Base-by-base conservation (phyloP, 2,329 filamentous ascomycete genomes). In the Teratosphaeria destructans region DNA sequence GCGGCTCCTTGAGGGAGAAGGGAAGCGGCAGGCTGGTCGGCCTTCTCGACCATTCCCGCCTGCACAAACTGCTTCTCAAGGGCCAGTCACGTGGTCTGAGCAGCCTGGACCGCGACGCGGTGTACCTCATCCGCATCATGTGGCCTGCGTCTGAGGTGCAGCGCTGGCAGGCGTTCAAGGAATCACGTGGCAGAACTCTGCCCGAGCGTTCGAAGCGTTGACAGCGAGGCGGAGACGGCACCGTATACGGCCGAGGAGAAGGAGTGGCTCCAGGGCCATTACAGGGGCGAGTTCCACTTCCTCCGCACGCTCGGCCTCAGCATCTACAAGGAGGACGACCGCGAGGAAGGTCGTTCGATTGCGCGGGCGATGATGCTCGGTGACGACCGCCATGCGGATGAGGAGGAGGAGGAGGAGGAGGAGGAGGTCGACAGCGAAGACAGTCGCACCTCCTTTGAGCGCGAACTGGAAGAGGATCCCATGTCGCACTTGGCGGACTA, bases 401-500 rank as follows among this genome's bases (percentile, higher is more conserved):
- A 81, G 79, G 2, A n/a, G n/a, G n/a, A n/a, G n/a, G n/a, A n/a
- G n/a, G n/a, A 80, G 78, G 11, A 84, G 70, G 14, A 78, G 78
- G 53, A 79, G 75, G 34, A 57, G 3, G 56, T 59, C 7, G 39
- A 19, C 11, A 26, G 37, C 23, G 53, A 57, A 16, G 49, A 61
- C 29, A 23, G 52, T 14, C 39, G 39, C 39, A n/a, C 5, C 14
- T 47, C 39, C 5, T 63, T 62, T 52, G 58, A 57, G 6, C 43
- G n/a, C 5, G 60, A 65, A 2, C 14, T 63, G 1, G 62, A 62
- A n/a, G 37, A 27, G 29, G 61, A 64, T 19, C 63, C 63, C 8
- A 59, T 58, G 34, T 61, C 59, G 27, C 61, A 66, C 55, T 53
- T 66, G 8, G 65, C 64, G n/a, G 64, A 67, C 43, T 57, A 61